Conservation (phyloP, 140 eudicot genomes). For the Ambrosia hybrid region DNA sequence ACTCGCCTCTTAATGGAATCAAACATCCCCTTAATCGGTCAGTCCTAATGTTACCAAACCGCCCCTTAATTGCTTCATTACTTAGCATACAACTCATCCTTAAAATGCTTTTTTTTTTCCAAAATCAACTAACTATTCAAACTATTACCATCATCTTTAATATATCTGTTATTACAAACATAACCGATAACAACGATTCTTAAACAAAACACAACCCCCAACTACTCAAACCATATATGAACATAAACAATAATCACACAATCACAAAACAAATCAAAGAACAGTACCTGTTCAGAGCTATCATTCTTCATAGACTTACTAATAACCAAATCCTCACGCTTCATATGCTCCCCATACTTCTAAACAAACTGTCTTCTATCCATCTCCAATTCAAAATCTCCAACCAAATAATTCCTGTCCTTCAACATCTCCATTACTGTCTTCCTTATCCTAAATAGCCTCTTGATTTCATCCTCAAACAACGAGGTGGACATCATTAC, state of each 20-base stretch:
- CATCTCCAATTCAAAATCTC: slow-evolving; percentile 58
- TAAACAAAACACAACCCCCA: too few relatives aligned
- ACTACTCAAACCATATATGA: too few relatives aligned
- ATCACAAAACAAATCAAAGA: neutral
- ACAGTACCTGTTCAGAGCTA: slow-evolving; percentile 53
- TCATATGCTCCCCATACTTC: slow-evolving; percentile 63
- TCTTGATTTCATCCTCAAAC: slow-evolving; percentile 58
- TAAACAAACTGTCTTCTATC: slow-evolving; percentile 48
- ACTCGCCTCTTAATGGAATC: too few relatives aligned
- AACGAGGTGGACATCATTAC: slow-evolving; percentile 32
- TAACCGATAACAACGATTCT: too few relatives aligned
- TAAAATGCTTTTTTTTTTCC: too few relatives aligned
- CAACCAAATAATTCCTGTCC: slow-evolving; percentile 61
- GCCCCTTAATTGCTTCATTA: too few relatives aligned
- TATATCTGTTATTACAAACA: neutral
- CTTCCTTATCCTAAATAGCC: slow-evolving; percentile 51
- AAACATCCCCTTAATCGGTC: too few relatives aligned
- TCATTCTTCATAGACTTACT: slow-evolving; percentile 47
- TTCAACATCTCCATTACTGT: slow-evolving; percentile 66
- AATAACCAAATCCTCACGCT: slow-evolving; percentile 60
- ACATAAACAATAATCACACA: too few relatives aligned
- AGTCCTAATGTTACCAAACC: too few relatives aligned
- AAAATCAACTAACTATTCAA: too few relatives aligned
- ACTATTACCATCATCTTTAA: neutral
- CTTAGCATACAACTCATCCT: too few relatives aligned